Evolutionary conservation across 805 yeast genomes (phyloP).

Genomic region (Candida piceae): DNA sequence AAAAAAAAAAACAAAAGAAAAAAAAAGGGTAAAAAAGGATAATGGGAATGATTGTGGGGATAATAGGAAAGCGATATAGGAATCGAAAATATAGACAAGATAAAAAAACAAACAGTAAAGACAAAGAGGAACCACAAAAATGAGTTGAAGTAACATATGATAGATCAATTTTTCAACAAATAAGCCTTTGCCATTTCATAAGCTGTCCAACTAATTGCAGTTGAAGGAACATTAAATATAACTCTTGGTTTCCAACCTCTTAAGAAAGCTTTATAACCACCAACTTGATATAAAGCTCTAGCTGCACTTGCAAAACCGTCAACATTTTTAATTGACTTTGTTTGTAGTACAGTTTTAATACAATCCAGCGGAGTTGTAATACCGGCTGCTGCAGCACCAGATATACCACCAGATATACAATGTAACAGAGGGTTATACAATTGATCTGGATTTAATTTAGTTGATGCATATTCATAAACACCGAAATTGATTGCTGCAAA

Average conservation of each 20-base stretch:
- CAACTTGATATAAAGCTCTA: slow-evolving; percentile 51
- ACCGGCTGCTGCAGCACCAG: slow-evolving; percentile 95
- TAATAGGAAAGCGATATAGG: too few species aligned
- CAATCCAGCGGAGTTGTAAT: slow-evolving; percentile 92
- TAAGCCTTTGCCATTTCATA: slow-evolving; percentile 93
- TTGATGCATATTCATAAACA: slow-evolving; percentile 80
- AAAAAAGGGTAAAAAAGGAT: too few species aligned
- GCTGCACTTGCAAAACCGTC: slow-evolving; percentile 72
- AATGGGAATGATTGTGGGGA: too few species aligned
- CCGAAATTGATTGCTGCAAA: slow-evolving; percentile 94
- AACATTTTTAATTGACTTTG: slow-evolving; percentile 59
- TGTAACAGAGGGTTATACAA: slow-evolving; percentile 84
- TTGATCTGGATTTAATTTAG: slow-evolving; percentile 70
- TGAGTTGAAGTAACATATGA: too few species aligned
- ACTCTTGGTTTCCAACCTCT: slow-evolving; percentile 90
- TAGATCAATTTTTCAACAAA: slow-evolving; percentile 27
- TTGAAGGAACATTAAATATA: slow-evolving; percentile 88
- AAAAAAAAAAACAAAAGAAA: too few species aligned
- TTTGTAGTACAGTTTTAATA: slow-evolving; percentile 85
- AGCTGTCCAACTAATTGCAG: slow-evolving; percentile 97
- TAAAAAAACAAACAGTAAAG: too few species aligned
- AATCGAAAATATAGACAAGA: too few species aligned
- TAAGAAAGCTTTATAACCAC: slow-evolving; percentile 63
- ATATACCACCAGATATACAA: slow-evolving; percentile 87
- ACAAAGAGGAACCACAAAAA: too few species aligned